Percentiles rank a stretch among this genome's conserved stretches.
phyloP scores from a whole-genome alignment of 1,284 basidiomycete species.

The Irpex sp. region DNA sequence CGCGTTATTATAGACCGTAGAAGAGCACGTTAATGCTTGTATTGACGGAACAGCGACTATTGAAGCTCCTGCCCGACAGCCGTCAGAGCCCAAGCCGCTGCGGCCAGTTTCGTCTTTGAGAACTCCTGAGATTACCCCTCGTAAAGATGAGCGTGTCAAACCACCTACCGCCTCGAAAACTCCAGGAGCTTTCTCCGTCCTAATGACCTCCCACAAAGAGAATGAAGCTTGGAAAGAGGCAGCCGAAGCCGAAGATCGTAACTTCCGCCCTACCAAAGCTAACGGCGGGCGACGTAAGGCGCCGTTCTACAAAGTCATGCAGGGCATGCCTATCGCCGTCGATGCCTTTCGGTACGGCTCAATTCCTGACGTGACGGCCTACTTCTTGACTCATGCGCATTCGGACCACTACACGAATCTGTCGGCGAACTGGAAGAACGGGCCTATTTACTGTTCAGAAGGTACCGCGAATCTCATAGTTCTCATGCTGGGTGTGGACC shows the following conservation, averaged over 20 bases:
- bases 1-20: slow-evolving; percentile 33
- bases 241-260: slow-evolving; percentile 46
- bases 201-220: slow-evolving; percentile 83
- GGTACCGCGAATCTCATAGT: slow-evolving; percentile 89
- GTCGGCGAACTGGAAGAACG: slow-evolving; percentile 82
- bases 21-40: slow-evolving; percentile 49
- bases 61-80: neutral
- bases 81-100: slow-evolving; percentile 4
- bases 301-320: slow-evolving; percentile 94
- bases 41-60: slow-evolving; percentile 31
- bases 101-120: slow-evolving; percentile 13
- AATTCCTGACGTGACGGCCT: slow-evolving; percentile 86
- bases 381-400: slow-evolving; percentile 94
- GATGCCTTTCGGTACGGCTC: slow-evolving; percentile 93
- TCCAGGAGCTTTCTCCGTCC: slow-evolving; percentile 62
- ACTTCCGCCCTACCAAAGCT: slow-evolving; percentile 41
- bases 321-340: slow-evolving; percentile 96
- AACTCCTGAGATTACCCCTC: slow-evolving; percentile 12
- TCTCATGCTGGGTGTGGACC: slow-evolving; percentile 86
- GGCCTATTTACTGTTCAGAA: slow-evolving; percentile 93
- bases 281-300: slow-evolving; percentile 69
- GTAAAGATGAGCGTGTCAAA: neutral
- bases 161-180: neutral
- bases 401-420: slow-evolving; percentile 94
- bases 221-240: slow-evolving; percentile 84